Base-by-base conservation (phyloP, 2,329 filamentous ascomycete genomes). In the Fusarium sulawesiense region DNA sequence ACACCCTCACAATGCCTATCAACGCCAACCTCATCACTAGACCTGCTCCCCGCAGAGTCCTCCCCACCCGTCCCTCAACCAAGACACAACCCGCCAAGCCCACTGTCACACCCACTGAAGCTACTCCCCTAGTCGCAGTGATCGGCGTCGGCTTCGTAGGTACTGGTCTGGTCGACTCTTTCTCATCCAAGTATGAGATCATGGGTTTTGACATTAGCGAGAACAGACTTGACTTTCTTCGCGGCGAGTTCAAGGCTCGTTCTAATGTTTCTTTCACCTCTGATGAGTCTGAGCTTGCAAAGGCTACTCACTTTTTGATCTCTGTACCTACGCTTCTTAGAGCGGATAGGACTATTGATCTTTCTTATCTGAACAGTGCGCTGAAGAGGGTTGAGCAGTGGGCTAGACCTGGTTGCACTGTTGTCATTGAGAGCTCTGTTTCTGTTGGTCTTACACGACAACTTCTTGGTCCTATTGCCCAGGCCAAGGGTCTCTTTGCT, bases 121-220 rank as follows among this genome's bases (percentile, higher is more conserved):
- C 57, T 50, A 64, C 56, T 18, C 78, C 81, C 6, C 49, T 81
- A n/a, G 79, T 86, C 2, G 84, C 83, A 51, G 79, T 87, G 25
- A 82, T 87, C 21, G 85, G 85, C 11, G 83, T 86, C 5, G 85
- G 85, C 25, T 87, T 85, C 67, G 84, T 87, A 7, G 85, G 85
- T 6, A 79, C 80, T 32, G 82, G 85, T 50, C 82, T 87, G 10
- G 80, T 85, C 32, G 72, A 77, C 34, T 78, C 76, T 9, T 86
- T 86, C 66, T 78, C 80, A 4, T 71, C 61, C 8, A 68, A 75
- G 21, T 85, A 80, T 69, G 61, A 76, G 9, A 77, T 84, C 13
- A 71, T 86, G 21, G 84, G 81, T 11, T 86, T 82, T 62, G 84
- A 86, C 44, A 78, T 86, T 7, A 83, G 80, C 2, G 71, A 78